Evolutionary conservation across 2,329 filamentous ascomycete species (phyloP), one percentile per base, ranked within the genome.

Genomic region (Cladosporium sp.): DNA sequence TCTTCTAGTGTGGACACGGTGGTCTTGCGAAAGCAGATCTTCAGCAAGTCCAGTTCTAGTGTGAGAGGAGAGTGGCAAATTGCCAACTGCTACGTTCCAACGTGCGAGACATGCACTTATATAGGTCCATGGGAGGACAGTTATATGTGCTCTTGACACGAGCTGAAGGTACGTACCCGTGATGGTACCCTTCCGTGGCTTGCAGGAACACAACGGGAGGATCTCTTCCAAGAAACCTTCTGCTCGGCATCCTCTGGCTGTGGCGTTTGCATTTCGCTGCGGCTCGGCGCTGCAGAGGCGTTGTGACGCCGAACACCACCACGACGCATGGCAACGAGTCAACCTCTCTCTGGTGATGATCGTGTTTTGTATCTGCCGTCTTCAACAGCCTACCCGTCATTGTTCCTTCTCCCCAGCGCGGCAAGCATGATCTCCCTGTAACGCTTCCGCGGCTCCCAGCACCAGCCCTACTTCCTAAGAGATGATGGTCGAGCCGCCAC

Each of bases 301-400:
- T 18, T 30, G 49, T 30, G 18, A 34, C 28, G 32, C 52, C 28
- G 52, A n/a, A 55, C 18, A 55, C 30, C 18, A 55, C 30, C 28
- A 55, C 52, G 52, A 55, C 52, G 32, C 52, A 55, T 55, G 30
- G 30, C n/a, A 14, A 55, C 52, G n/a, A 32, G 52, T 55, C 52
- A 34, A 54, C 28, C 26, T 24, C 28, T 11, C n/a, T 54, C 7
- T 34, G 41, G 2, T 47, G 41, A 21, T 47, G 41, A 47, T 47
- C 41, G 2, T 47, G 10, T 3, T 11, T 2, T 44, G 1, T 3
- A 8, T 47, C 41, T 24, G 41, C 41, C 41, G 41, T 21, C 8
- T 47, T 21, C 41, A 21, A 12, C n/a, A 21, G 41, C 41, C n/a
- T 47, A 15, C n/a, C 11, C 18, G 18, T 18, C 38, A n/a, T n/a